Base-by-base conservation (phyloP, 345 rosid species). In the Moricandia moricandioides region DNA sequence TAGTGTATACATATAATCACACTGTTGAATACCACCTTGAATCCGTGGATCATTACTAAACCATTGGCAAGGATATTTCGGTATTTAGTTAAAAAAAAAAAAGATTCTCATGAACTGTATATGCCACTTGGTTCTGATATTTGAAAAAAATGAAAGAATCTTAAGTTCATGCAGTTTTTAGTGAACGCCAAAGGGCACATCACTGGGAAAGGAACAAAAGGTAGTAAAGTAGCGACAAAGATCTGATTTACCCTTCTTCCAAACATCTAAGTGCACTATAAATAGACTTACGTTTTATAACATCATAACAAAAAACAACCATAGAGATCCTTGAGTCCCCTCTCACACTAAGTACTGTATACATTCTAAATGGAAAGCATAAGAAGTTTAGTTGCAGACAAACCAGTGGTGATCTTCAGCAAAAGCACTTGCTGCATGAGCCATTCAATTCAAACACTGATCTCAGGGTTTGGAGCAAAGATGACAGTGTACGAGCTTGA, bases 341-440 rank as follows among this genome's bases (percentile, higher is more conserved):
- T 40, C 51, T 8, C 43, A 69, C 49, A 59, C 66, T 68, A 61
- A 39, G 43, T 40, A 70, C 64, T 61, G 31, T 52, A 13, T 13
- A 11, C 45, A 9, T 13, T 57, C 45, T 8, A 29, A 43, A 73
- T 79, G 82, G 78, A 79, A 60, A 70, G 61, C 66, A 84, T 89
- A 82, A 87, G 84, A 18, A 59, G 35, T 45, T 40, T 89, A 86
- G 87, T 91, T n/a, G 82, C 43, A 26, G 96, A 86, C 43, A 86
- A 79, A 79, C 88, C 98, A 4, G 89, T 86, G 82, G 97, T 94
- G 84, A 79, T 94, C n/a, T 94, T 91, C 78, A 91, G 91, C 89
- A 85, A 73, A 86, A 89, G 86, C 82, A 70, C 81, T n/a, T 89
- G 96, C 49, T 83, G 86, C 85, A 91, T 88, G 88, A 82, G 95